phyloP scores from a whole-genome alignment of 2,329 filamentous ascomycete genomes.

The Trichoderma cornu-damae region DNA sequence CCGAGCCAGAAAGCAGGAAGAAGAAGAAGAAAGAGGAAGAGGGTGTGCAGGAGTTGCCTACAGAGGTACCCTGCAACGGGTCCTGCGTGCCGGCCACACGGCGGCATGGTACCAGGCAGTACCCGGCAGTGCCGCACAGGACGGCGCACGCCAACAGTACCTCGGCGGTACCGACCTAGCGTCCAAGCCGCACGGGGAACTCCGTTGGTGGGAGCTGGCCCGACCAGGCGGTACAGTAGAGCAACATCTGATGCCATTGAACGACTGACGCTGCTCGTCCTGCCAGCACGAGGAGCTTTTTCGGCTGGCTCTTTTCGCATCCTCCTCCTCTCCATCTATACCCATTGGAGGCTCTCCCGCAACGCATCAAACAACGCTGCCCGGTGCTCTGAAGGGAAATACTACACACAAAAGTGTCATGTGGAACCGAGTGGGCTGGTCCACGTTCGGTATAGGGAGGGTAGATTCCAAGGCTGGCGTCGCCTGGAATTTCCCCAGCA shows the following conservation, averaged over 20 bases:
- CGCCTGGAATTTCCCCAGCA: constrained; percentile 15
- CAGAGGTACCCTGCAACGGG: neutral
- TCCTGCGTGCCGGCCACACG: neutral
- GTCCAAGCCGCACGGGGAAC: too few species aligned
- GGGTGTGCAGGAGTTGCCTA: neutral
- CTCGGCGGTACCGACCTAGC: neutral
- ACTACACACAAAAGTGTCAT: neutral
- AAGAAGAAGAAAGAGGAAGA: neutral
- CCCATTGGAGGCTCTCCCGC: neutral
- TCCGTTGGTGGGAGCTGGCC: too few species aligned
- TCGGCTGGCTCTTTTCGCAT: too few species aligned
- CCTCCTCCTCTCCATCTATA: neutral
- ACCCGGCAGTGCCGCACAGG: too few species aligned
- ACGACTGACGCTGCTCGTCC: neutral
- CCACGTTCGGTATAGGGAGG: neutral
- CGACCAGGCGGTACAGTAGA: too few species aligned
- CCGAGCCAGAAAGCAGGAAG: neutral
- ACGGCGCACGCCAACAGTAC: too few species aligned
- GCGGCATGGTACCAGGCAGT: too few species aligned
- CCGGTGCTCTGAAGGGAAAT: neutral
- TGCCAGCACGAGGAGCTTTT: neutral
- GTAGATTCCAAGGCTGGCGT: neutral
- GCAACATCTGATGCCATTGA: too few species aligned
- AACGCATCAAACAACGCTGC: neutral
- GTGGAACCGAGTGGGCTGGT: constrained; percentile 4